Evolutionary conservation across 176 grass and related monocot genomes (phyloP).

Genomic region (Paspalum notatum): DNA sequence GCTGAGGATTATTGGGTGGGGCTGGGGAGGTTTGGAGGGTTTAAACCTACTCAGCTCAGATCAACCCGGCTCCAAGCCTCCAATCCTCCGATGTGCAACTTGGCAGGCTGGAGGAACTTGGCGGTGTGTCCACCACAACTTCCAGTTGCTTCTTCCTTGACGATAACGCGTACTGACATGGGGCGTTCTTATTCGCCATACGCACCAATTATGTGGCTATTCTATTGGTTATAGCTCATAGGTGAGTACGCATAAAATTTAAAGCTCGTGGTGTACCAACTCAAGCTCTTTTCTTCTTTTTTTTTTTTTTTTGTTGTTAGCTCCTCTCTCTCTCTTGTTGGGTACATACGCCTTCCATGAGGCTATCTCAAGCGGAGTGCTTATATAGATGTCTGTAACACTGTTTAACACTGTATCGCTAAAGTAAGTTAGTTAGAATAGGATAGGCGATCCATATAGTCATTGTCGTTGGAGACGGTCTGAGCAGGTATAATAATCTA

Average conservation of each 20-base stretch:
- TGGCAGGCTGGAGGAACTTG: constrained; percentile 32
- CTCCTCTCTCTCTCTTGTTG: constrained; percentile 4
- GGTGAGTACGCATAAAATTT: constrained; percentile 36
- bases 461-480: too few species aligned
- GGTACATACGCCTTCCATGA: not conserved
- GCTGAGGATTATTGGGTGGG: constrained; percentile 53
- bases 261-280: constrained; percentile 30
- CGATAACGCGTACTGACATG: constrained; percentile 40
- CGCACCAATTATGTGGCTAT: constrained; percentile 31
- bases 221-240: constrained; percentile 43
- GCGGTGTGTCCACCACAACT: constrained; percentile 48
- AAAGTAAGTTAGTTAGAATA: too few species aligned
- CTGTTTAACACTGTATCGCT: too few species aligned
- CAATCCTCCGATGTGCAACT: not conserved
- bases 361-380: too few species aligned
- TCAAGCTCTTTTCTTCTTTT: too few species aligned
- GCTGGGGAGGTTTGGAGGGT: constrained; percentile 36
- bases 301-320: constrained; percentile 27
- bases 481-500: not conserved
- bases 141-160: constrained; percentile 46
- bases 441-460: too few species aligned
- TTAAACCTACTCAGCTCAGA: constrained; percentile 37
- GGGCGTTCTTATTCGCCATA: constrained; percentile 25
- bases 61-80: too few species aligned
- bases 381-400: too few species aligned